Evolutionary conservation across 1,284 basidiomycete species (phyloP).

Genomic region (Ceratobasidium sp.): DNA sequence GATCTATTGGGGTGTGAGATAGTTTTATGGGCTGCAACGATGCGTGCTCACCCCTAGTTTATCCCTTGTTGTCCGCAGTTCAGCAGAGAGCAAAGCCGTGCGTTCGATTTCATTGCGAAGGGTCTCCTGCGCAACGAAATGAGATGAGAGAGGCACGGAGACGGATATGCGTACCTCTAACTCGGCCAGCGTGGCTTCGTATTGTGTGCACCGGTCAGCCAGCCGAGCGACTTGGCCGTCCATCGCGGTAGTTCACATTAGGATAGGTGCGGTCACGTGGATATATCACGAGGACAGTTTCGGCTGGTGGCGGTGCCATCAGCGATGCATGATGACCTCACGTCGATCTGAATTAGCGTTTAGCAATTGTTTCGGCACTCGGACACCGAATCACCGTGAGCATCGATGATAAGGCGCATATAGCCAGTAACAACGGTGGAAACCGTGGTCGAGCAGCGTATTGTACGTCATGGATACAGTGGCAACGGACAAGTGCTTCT

Average conservation of each 20-base stretch:
- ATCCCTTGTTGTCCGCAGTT: slow-evolving; percentile 22
- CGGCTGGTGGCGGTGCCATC: slow-evolving; percentile 1
- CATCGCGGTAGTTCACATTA: slow-evolving; percentile 27
- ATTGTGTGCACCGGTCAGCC: background rate
- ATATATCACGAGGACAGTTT: slow-evolving; percentile 1
- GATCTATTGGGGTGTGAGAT: slow-evolving; percentile 9
- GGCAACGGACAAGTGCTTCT: background rate
- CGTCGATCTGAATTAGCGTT: slow-evolving; percentile 42
- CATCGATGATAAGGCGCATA: slow-evolving; percentile 22
- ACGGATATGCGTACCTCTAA: slow-evolving; percentile 15
- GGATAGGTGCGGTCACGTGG: slow-evolving; percentile 25
- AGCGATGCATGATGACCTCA: slow-evolving; percentile 1
- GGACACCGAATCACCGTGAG: background rate
- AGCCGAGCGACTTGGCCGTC: slow-evolving; percentile 23
- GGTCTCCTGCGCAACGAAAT: slow-evolving; percentile 4
- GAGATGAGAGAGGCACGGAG: background rate
- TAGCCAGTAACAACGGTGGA: background rate
- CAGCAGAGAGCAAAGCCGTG: slow-evolving; percentile 32
- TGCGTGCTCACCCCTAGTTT: slow-evolving; percentile 2
- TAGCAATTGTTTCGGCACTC: slow-evolving; percentile 40
- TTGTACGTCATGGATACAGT: background rate
- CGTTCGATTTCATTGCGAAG: slow-evolving; percentile 35
- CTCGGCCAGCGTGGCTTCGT: slow-evolving; percentile 21
- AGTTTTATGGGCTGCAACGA: background rate
- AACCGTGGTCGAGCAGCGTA: background rate